Conservation (phyloP, 805 yeast species). For the Pichia californica region DNA sequence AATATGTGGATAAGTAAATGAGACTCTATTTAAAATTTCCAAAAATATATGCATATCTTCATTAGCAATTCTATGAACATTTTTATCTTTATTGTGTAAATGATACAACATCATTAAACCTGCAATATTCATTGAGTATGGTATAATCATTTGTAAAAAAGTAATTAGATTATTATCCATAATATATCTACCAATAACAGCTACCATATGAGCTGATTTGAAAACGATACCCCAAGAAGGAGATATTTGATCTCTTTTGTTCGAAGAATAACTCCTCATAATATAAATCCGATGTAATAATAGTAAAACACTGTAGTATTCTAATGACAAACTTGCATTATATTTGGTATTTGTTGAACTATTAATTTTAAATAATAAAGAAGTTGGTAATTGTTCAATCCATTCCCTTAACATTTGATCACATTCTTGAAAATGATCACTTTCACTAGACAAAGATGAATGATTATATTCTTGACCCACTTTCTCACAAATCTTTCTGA, state of each 20-base stretch:
- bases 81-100: slow-evolving; percentile 30
- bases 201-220: slow-evolving; percentile 73
- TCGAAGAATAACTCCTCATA: slow-evolving; percentile 29
- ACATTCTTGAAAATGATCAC: slow-evolving; percentile 44
- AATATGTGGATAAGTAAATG: slow-evolving; percentile 50
- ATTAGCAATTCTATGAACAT: slow-evolving; percentile 21
- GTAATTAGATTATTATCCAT: slow-evolving; percentile 51
- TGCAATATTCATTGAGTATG: slow-evolving; percentile 56
- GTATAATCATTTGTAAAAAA: slow-evolving; percentile 13
- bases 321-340: slow-evolving; percentile 52
- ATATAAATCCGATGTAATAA: slow-evolving; percentile 66
- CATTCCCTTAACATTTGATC: slow-evolving; percentile 74
- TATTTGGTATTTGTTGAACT: slow-evolving; percentile 31
- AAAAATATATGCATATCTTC: slow-evolving; percentile 19
- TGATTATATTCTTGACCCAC: background rate
- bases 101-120: slow-evolving; percentile 69
- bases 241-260: slow-evolving; percentile 27
- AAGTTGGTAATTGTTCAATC: slow-evolving; percentile 62
- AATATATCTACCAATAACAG: slow-evolving; percentile 53
- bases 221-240: slow-evolving; percentile 78
- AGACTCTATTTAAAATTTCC: slow-evolving; percentile 31
- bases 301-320: slow-evolving; percentile 68
- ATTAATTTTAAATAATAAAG: slow-evolving; percentile 51
- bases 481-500: slow-evolving; percentile 43
- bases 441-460: background rate